A percentile compares a stretch with the other conserved stretches of the same genome.
Conservation (phyloP, 768 basidiomycete genomes). For the Pleurotus ostreatus region DNA sequence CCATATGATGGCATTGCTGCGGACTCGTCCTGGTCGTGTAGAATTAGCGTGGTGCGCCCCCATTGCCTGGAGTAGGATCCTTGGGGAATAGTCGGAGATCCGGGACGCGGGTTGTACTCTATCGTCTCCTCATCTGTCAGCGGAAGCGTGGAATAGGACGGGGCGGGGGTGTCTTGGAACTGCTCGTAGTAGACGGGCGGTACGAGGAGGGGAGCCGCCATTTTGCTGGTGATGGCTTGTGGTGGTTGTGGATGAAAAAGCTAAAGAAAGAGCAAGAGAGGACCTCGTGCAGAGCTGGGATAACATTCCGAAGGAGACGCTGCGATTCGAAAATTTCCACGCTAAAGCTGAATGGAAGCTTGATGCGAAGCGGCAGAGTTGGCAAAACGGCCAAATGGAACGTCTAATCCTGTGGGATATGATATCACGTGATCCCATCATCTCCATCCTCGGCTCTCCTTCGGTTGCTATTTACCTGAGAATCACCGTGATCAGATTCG, state of each 20-base stretch:
- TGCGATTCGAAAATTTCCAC: slow-evolving; percentile 7
- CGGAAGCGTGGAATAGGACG: slow-evolving; percentile 31
- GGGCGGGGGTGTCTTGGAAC: slow-evolving; percentile 14
- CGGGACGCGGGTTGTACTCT: slow-evolving; percentile 31
- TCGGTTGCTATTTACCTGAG: not conserved
- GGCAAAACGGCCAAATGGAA: slow-evolving; percentile 1
- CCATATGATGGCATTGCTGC: slow-evolving; percentile 30
- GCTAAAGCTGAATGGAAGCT: slow-evolving; percentile 8
- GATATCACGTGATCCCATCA: not conserved
- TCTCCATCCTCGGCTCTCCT: not conserved
- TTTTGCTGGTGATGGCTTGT: not conserved
- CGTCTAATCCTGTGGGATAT: slow-evolving; percentile 1
- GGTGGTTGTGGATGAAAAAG: not conserved
- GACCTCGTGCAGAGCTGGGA: not conserved
- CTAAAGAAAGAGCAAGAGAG: slow-evolving; percentile 1
- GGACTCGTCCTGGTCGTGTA: slow-evolving; percentile 31
- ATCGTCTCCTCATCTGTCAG: slow-evolving; percentile 30
- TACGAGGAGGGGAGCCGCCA: slow-evolving; percentile 10
- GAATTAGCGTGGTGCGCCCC: slow-evolving; percentile 30
- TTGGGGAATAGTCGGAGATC: slow-evolving; percentile 11
- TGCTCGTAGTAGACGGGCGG: slow-evolving; percentile 12
- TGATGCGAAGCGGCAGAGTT: not conserved
- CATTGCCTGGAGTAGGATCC: slow-evolving; percentile 28
- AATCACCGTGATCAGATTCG: not conserved
- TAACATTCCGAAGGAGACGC: slow-evolving; percentile 10